phyloP scores from a whole-genome alignment of 1,284 basidiomycete species.

The Ustanciosporium gigantosporum region DNA sequence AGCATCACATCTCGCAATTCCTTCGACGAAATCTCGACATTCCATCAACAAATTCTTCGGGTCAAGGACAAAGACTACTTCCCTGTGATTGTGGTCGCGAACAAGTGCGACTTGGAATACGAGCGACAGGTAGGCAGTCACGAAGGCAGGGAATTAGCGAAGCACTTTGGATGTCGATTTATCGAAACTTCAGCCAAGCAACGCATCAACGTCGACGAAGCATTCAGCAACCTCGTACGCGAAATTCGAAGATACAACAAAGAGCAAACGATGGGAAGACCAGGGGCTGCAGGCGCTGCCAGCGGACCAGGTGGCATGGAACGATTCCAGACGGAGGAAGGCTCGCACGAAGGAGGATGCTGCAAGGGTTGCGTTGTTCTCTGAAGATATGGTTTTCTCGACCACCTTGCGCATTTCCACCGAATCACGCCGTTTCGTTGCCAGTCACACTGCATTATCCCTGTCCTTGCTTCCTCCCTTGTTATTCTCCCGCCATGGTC shows the following conservation, averaged over 20 bases:
- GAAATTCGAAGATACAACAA: constrained; percentile 96
- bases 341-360: constrained; percentile 41
- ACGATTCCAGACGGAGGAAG: constrained; percentile 42
- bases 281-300: constrained; percentile 49
- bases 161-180: constrained; percentile 94
- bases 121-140: constrained; percentile 96
- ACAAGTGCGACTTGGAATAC: constrained; percentile 98
- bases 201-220: constrained; percentile 97
- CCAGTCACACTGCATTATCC: no score
- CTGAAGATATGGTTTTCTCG: constrained; percentile 5
- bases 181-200: constrained; percentile 99
- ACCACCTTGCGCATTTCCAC: no score
- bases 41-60: constrained; percentile 83
- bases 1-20: constrained; percentile 97
- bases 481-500: no score
- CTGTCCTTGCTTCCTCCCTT: no score
- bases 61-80: constrained; percentile 97
- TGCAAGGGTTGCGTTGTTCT: constrained; percentile 49
- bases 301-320: constrained; percentile 44
- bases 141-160: constrained; percentile 95
- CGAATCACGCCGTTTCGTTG: no score
- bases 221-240: constrained; percentile 93
- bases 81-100: constrained; percentile 96
- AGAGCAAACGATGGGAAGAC: constrained; percentile 56
- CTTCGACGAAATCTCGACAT: constrained; percentile 93